A percentile compares a stretch with the other conserved stretches of the same genome.
Conservation (phyloP, 306 rosid species). For the Pyrus communis region DNA sequence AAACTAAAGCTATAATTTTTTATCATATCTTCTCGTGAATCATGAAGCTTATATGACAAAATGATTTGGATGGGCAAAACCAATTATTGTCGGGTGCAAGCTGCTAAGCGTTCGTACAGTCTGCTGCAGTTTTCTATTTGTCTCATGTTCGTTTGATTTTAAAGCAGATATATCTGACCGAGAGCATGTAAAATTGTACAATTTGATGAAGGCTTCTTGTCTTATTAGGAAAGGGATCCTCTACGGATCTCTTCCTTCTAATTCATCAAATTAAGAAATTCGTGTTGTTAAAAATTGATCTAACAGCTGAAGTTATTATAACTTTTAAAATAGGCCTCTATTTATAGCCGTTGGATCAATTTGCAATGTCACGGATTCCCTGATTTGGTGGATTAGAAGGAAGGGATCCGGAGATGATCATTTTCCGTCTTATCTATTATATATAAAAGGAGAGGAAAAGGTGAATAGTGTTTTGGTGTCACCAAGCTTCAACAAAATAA, state of each 20-base stretch:
- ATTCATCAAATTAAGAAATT: too few relatives aligned
- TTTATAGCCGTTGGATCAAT: too few relatives aligned
- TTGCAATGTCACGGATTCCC: rapidly evolving
- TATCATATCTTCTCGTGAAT: neutral
- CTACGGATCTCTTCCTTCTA: rapidly evolving
- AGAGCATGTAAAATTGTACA: neutral
- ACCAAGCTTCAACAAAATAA: too few relatives aligned
- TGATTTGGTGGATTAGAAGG: too few relatives aligned
- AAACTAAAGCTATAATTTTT: neutral
- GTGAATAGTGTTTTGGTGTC: too few relatives aligned
- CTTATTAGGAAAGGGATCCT: neutral
- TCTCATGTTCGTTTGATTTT: neutral
- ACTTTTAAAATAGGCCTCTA: rapidly evolving
- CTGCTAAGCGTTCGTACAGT: neutral
- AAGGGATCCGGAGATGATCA: too few relatives aligned
- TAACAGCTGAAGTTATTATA: too few relatives aligned
- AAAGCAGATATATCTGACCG: too few relatives aligned
- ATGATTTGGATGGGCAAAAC: neutral
- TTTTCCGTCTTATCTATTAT: too few relatives aligned
- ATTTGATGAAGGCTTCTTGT: neutral
- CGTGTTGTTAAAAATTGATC: rapidly evolving
- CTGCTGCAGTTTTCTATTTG: neutral
- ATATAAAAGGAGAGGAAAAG: too few relatives aligned
- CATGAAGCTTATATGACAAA: neutral
- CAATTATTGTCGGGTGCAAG: neutral